Percentiles rank a stretch among this genome's conserved stretches.
phyloP scores from a whole-genome alignment of 1,139 yeast species.

The Scheffersomyces titani region DNA sequence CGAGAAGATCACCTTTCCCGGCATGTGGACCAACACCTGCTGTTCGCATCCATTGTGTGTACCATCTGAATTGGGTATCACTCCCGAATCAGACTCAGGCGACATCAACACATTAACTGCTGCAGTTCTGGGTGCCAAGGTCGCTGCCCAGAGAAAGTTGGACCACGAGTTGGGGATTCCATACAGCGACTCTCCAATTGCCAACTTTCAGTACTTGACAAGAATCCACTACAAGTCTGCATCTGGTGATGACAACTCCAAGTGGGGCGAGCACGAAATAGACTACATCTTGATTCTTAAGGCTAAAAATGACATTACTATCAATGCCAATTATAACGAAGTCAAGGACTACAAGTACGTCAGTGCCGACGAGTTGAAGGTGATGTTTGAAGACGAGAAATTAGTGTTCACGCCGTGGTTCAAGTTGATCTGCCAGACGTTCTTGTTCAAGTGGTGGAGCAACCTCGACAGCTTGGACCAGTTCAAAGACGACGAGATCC shows the following conservation, averaged over 20 bases:
- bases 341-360: conserved; percentile 84
- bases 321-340: conserved; percentile 71
- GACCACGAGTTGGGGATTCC: conserved; percentile 91
- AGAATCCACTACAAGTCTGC: conserved; percentile 95
- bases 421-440: conserved; percentile 88
- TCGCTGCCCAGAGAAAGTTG: conserved; percentile 89
- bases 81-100: conserved; percentile 22
- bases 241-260: conserved; percentile 59
- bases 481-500: conserved; percentile 47
- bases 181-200: conserved; percentile 59
- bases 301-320: conserved; percentile 53
- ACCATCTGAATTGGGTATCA: conserved; percentile 70
- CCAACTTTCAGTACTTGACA: conserved; percentile 78
- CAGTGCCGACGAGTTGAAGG: conserved; percentile 60
- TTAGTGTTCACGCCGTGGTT: conserved; percentile 96
- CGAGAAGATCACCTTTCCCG: conserved; percentile 94
- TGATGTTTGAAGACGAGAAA: conserved; percentile 67
- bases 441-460: conserved; percentile 93
- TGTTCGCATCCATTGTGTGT: conserved; percentile 96
- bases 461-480: conserved; percentile 57
- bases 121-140: conserved; percentile 76
- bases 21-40: conserved; percentile 98
- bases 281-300: conserved; percentile 87
- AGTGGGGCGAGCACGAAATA: conserved; percentile 98
- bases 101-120: conserved; percentile 44